Percentiles rank a stretch among this genome's conserved stretches.
These are phyloP conservation scores for Striga hermonthica DNA, from an alignment of 305 asterid species.

Conservation along the genomic window DNA sequence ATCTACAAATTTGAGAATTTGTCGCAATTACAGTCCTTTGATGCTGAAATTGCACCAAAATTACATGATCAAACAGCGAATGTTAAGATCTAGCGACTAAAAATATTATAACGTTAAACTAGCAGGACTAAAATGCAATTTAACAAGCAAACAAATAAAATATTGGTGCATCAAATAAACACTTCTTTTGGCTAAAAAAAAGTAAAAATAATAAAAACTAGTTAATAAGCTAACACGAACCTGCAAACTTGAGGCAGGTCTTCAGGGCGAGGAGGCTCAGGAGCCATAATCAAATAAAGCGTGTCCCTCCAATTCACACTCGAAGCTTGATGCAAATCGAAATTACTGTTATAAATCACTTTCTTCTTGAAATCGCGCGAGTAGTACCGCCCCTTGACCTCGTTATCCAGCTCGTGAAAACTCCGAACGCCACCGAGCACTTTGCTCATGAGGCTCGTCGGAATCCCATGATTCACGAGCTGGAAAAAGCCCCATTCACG, in stretches of 20 bases:
- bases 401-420: conserved; percentile 39
- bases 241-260: conserved; percentile 38
- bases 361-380: conserved; percentile 31
- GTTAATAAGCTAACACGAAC: conserved; percentile 15
- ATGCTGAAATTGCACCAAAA: background rate
- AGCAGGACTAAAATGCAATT: too few relatives aligned
- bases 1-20: too few relatives aligned
- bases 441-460: conserved; percentile 23
- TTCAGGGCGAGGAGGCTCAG: conserved; percentile 32
- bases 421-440: conserved; percentile 31
- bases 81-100: background rate
- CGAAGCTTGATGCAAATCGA: conserved; percentile 35
- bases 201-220: background rate
- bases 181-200: background rate
- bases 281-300: conserved; percentile 27
- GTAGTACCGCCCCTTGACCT: conserved; percentile 37
- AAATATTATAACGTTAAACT: background rate
- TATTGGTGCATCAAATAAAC: too few relatives aligned
- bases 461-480: conserved; percentile 35
- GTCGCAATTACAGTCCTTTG: too few relatives aligned
- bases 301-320: conserved; percentile 43
- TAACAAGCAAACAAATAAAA: background rate
- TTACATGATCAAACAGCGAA: background rate
- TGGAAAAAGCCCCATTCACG: conserved; percentile 31
- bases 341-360: conserved; percentile 32